These are phyloP conservation scores for Bryoerythrophyllum caledonicum DNA, from an alignment of 225 moss, liverwort and hornwort genomes.

Conservation along the genomic window DNA sequence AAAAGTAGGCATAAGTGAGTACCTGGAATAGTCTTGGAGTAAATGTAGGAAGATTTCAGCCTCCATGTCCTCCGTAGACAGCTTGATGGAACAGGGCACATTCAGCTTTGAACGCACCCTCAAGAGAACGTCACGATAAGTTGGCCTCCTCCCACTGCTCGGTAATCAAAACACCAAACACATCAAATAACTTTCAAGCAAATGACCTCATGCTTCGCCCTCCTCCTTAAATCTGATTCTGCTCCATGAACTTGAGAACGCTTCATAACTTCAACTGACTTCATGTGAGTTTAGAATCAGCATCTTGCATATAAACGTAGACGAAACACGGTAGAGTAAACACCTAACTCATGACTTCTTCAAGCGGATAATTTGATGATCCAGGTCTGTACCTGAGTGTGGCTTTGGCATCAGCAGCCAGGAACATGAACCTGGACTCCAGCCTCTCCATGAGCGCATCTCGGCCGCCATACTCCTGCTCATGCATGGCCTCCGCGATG, in stretches of 20 bases:
- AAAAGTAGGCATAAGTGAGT: neutral
- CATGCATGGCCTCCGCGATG: conserved; percentile 53
- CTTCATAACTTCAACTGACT: no score
- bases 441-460: conserved; percentile 79
- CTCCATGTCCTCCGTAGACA: conserved; percentile 88
- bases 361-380: neutral
- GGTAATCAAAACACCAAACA: conserved; percentile 9
- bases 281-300: neutral
- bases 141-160: conserved; percentile 82
- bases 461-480: conserved; percentile 66
- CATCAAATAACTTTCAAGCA: neutral
- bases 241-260: no score
- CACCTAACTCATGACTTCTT: neutral
- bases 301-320: neutral
- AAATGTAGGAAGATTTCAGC: conserved; percentile 94
- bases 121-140: conserved; percentile 81
- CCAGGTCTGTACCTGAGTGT: conserved; percentile 62
- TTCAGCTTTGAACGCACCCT: conserved; percentile 76
- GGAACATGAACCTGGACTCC: conserved; percentile 86
- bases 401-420: conserved; percentile 94
- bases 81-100: conserved; percentile 71
- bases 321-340: neutral
- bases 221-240: neutral
- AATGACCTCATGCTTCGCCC: neutral
- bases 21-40: conserved; percentile 87